Conservation (phyloP, 371 early-diverging fungal genomes). For the Mortierella sp. region DNA sequence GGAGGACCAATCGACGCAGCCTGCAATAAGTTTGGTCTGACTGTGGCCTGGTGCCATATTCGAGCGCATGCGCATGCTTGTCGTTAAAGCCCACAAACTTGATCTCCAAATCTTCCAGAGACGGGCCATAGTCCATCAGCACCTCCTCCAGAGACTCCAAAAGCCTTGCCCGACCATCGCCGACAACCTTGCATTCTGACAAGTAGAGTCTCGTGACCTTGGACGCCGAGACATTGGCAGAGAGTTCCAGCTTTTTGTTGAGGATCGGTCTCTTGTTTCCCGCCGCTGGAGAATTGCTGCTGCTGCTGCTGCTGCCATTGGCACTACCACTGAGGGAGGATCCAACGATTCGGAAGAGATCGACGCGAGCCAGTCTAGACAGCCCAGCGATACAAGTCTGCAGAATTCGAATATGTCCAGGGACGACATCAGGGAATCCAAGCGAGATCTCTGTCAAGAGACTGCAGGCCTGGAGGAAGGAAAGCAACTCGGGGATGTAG, state of each 20-base stretch:
- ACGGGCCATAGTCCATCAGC: conserved; percentile 31
- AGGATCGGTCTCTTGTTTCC: conserved; percentile 3
- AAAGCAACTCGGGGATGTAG: conserved; percentile 34
- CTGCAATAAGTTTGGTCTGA: conserved; percentile 20
- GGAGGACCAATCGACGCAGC: conserved; percentile 45
- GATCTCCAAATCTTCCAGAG: conserved; percentile 47
- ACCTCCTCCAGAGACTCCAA: conserved; percentile 46
- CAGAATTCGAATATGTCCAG: conserved; percentile 51
- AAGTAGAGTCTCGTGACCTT: conserved; percentile 29
- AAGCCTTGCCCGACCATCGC: conserved; percentile 24
- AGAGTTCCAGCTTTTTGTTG: conserved; percentile 44
- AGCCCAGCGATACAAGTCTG: conserved; percentile 28
- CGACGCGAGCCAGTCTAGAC: conserved; percentile 25
- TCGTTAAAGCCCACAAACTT: conserved; percentile 49
- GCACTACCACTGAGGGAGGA: not conserved
- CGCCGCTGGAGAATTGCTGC: not conserved
- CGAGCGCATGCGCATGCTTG: conserved; percentile 50
- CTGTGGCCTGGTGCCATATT: conserved; percentile 39
- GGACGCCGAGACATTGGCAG: conserved; percentile 30
- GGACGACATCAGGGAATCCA: conserved; percentile 42
- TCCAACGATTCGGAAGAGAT: conserved; percentile 32
- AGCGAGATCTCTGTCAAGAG: conserved; percentile 32
- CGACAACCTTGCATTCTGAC: conserved; percentile 34
- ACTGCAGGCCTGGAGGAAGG: conserved; percentile 29
- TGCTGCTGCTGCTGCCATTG: conserved; percentile 3